Evolutionary conservation across 345 rosid species (phyloP).

Genomic region (Luvunga scandens): DNA sequence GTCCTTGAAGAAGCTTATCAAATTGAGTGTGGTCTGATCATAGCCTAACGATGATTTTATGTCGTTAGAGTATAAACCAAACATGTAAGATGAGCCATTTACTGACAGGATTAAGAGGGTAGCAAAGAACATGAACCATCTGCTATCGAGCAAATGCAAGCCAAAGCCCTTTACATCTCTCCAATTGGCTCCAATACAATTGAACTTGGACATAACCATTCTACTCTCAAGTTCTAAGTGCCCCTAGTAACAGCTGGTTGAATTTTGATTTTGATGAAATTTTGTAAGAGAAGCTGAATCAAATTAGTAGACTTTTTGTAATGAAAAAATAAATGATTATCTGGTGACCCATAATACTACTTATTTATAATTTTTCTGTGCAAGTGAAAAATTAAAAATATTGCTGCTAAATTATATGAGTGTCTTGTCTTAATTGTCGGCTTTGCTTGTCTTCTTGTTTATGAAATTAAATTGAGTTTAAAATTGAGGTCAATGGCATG

Average conservation of each 20-base stretch:
- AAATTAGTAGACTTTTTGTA: too few relatives aligned
- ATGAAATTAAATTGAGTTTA: neutral
- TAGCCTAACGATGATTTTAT: conserved; percentile 41
- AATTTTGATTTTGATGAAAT: neutral
- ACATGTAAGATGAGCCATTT: conserved; percentile 55
- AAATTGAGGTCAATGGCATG: neutral
- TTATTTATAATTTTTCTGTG: too few relatives aligned
- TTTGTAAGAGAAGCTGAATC: neutral
- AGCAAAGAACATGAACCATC: conserved; percentile 57
- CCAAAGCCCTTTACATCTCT: conserved; percentile 32
- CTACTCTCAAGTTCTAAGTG: too few relatives aligned
- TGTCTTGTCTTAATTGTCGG: neutral
- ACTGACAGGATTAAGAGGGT: conserved; percentile 43
- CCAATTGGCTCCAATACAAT: conserved; percentile 14
- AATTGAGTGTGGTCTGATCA: conserved; percentile 51
- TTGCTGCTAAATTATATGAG: neutral
- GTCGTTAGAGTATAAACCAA: conserved; percentile 45
- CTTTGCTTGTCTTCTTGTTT: neutral
- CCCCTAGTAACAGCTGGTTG: too few relatives aligned
- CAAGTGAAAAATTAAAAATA: neutral
- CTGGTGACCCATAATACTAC: too few relatives aligned
- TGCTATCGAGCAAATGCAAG: conserved; percentile 33
- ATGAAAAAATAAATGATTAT: too few relatives aligned
- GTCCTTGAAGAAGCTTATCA: conserved; percentile 53
- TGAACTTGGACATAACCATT: conserved; percentile 13